phyloP scores from a whole-genome alignment of 2,329 filamentous ascomycete species.

The Sordariomycetes sp. region DNA sequence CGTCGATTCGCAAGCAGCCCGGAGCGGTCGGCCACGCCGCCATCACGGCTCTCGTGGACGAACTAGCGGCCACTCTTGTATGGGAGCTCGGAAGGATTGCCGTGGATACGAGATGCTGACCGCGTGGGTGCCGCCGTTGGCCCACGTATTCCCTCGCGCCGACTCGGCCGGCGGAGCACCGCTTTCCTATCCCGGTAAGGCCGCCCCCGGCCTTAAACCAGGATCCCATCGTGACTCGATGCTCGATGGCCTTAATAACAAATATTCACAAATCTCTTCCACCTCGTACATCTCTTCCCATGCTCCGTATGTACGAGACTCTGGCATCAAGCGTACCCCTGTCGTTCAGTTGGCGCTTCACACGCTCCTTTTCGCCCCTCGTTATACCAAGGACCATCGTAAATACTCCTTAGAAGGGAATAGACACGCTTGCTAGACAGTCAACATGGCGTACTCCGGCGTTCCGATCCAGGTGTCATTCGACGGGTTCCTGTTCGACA shows the following conservation, averaged over 20 bases:
- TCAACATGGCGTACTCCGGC: slow-evolving; percentile 18
- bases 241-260: background rate
- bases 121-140: background rate
- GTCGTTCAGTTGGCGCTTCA: too few relatives aligned
- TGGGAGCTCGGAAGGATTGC: too few relatives aligned
- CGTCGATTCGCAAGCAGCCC: too few relatives aligned
- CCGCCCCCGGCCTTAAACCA: background rate
- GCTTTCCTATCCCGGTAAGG: background rate
- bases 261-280: background rate
- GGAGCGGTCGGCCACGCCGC: too few relatives aligned
- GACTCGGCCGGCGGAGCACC: background rate
- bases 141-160: background rate
- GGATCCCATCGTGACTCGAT: background rate
- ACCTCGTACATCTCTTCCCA: too few relatives aligned
- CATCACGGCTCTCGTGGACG: too few relatives aligned
- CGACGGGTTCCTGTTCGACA: slow-evolving; percentile 53
- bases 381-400: background rate
- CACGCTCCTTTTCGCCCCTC: background rate
- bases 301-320: background rate
- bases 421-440: background rate
- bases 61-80: too few relatives aligned
- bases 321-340: background rate
- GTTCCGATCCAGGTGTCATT: slow-evolving; percentile 33
- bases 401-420: background rate
- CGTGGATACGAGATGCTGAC: too few relatives aligned